Base-by-base conservation (phyloP, 2,329 filamentous ascomycete species). In the Diaporthe eres region DNA sequence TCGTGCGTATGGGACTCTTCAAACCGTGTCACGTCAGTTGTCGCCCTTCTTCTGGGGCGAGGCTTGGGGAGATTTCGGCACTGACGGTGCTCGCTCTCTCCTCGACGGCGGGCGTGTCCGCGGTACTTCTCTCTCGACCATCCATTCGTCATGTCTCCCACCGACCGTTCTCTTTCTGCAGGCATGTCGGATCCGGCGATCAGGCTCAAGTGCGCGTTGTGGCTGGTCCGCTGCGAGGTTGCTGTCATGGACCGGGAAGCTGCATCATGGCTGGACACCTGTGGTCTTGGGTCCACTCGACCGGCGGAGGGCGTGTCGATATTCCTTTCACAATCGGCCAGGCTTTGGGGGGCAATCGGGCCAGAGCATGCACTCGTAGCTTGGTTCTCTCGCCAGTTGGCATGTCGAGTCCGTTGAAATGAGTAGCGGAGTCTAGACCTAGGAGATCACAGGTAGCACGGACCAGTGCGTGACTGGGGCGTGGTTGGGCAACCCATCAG, bases 381-480 rank as follows among this genome's bases (percentile, higher is more conserved):
- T 49, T 47, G 39, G 22, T 31, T 34, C 17, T 12, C 25, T 31
- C 22, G 9, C n/a, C 60, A 65, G 42, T 34, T 5, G 42, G 44
- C 44, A 34, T 12, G 28, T 28, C 19, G 61, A 15, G 28, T 22
- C 42, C 28, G 28, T 67, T 34, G 42, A 47, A 31, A 65, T 65
- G 60, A 65, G 39, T 6, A n/a, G 60, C 60, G 15, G 60, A 65
- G 60, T 39, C 42, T 25, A 65, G 25, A 31, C 39, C 28, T 49
- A 44, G 61, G 42, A 34, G 42, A 49, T 67, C 61, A 49, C 19
- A 49, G 28, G 44, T 67, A 67, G 63, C 63, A 67, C 63, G 63
- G 63, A 25, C 63, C 63, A 67, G 31, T 67, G 63, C 7, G 63
- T 51, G 63, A 67, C 63, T 67, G 28, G 63, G 44, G 63, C 44